phyloP scores from a whole-genome alignment of 495 filamentous ascomycete genomes.

The Hypoxylon lienhwacheense region DNA sequence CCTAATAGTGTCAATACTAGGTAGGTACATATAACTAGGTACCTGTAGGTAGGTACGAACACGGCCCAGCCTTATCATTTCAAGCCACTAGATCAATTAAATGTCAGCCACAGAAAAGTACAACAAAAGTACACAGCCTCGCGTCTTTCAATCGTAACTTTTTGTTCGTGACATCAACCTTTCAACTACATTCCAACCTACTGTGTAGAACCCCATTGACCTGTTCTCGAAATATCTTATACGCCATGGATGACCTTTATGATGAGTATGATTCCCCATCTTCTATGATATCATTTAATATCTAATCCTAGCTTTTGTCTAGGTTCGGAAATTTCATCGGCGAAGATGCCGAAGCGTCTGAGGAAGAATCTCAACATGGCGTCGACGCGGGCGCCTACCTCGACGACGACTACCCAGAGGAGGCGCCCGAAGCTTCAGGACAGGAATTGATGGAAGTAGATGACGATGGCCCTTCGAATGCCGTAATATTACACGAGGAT shows the following conservation, averaged over 20 bases:
- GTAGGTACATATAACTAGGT: background rate
- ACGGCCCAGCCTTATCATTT: conserved; percentile 23
- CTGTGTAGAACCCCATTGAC: conserved; percentile 16
- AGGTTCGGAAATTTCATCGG: conserved; percentile 97
- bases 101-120: conserved; percentile 21
- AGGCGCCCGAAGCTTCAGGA: conserved; percentile 61
- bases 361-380: conserved; percentile 77
- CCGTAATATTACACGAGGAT: conserved; percentile 95
- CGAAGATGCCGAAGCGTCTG: conserved; percentile 80
- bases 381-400: conserved; percentile 76
- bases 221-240: conserved; percentile 3
- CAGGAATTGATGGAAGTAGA: conserved; percentile 96
- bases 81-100: conserved; percentile 24
- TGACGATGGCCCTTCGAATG: conserved; percentile 93
- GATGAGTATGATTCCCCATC: conserved; percentile 63
- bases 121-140: conserved; percentile 22
- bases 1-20: background rate
- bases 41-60: background rate
- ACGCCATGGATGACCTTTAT: conserved; percentile 77
- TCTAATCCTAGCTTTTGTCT: conserved; percentile 16
- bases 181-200: conserved; percentile 10
- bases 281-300: background rate
- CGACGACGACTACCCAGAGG: conserved; percentile 70
- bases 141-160: conserved; percentile 32
- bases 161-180: conserved; percentile 31